Percentiles rank a stretch among this genome's conserved stretches.
These are phyloP conservation scores for Trypanosoma cruzi DNA, from an alignment of 208 protist species.

Conservation along the genomic window DNA sequence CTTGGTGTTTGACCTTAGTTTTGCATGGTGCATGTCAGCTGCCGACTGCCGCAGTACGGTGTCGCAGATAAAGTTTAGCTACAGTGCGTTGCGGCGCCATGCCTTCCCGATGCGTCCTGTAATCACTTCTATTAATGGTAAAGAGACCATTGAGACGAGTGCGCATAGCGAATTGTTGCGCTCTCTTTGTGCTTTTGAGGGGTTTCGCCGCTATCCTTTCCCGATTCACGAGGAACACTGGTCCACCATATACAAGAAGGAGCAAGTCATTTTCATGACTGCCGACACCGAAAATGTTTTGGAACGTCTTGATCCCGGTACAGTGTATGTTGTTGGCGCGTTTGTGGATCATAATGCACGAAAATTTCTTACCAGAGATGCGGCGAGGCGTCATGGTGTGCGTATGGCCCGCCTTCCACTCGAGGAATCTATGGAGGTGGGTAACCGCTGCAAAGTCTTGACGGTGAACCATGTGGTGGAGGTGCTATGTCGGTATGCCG, in stretches of 20 bases:
- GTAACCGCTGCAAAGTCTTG: slow-evolving; percentile 89
- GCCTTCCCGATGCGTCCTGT: slow-evolving; percentile 79
- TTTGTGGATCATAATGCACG: slow-evolving; percentile 91
- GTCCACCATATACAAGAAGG: slow-evolving; percentile 46
- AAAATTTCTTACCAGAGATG: slow-evolving; percentile 66
- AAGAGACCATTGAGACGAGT: slow-evolving; percentile 26
- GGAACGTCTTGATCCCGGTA: slow-evolving; percentile 47
- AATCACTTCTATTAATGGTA: slow-evolving; percentile 62
- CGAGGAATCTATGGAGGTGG: slow-evolving; percentile 73
- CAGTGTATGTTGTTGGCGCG: slow-evolving; percentile 83
- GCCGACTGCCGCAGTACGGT: slow-evolving; percentile 81
- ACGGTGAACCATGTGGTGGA: slow-evolving; percentile 91
- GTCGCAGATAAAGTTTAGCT: slow-evolving; percentile 85
- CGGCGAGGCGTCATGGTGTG: slow-evolving; percentile 63
- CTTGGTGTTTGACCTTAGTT: slow-evolving; percentile 88
- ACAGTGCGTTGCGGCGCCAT: slow-evolving; percentile 69
- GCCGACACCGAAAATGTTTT: slow-evolving; percentile 76
- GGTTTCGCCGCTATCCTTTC: slow-evolving; percentile 69
- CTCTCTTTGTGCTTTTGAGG: slow-evolving; percentile 51
- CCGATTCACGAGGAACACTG: slow-evolving; percentile 58
- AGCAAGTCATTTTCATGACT: slow-evolving; percentile 72
- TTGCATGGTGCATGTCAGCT: slow-evolving; percentile 85
- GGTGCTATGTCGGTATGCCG: slow-evolving; percentile 63
- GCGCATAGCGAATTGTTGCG: slow-evolving; percentile 42
- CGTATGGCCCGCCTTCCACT: slow-evolving; percentile 80